These are phyloP conservation scores for Vicia faba DNA, from an alignment of 306 rosid species.

Conservation along the genomic window DNA sequence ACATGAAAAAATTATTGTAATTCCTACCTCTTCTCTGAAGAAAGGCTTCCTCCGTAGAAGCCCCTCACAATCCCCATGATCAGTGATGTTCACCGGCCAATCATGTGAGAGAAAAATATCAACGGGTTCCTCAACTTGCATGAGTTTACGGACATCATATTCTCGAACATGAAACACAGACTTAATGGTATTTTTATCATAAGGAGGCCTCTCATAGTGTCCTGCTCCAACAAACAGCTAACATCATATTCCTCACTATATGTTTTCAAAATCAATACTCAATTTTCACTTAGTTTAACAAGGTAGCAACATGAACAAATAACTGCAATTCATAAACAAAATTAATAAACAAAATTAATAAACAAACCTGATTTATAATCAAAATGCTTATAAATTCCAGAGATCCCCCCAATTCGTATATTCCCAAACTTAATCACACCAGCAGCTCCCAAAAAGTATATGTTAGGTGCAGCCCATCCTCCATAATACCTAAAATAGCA, in stretches of 20 bases:
- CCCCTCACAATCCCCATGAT: slow-evolving; percentile 74
- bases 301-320: background rate
- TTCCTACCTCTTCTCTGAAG: slow-evolving; percentile 71
- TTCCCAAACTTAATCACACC: slow-evolving; percentile 94
- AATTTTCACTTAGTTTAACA: slow-evolving; percentile 4
- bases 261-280: slow-evolving; percentile 9
- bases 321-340: slow-evolving; percentile 22
- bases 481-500: slow-evolving; percentile 77
- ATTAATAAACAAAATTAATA: slow-evolving; percentile 37
- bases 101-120: slow-evolving; percentile 94
- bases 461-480: slow-evolving; percentile 97
- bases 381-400: slow-evolving; percentile 80
- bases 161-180: slow-evolving; percentile 93
- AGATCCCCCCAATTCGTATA: slow-evolving; percentile 86
- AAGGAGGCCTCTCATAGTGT: slow-evolving; percentile 95
- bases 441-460: slow-evolving; percentile 84
- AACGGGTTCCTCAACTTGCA: slow-evolving; percentile 78
- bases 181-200: slow-evolving; percentile 60
- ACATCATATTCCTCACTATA: slow-evolving; percentile 1
- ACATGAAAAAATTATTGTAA: slow-evolving; percentile 7
- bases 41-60: slow-evolving; percentile 59
- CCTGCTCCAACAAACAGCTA: slow-evolving; percentile 57
- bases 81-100: slow-evolving; percentile 91
- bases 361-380: slow-evolving; percentile 70
- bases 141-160: slow-evolving; percentile 77